phyloP scores from a whole-genome alignment of 352 stramenopile species.

The Globisporangium paroecandrum region DNA sequence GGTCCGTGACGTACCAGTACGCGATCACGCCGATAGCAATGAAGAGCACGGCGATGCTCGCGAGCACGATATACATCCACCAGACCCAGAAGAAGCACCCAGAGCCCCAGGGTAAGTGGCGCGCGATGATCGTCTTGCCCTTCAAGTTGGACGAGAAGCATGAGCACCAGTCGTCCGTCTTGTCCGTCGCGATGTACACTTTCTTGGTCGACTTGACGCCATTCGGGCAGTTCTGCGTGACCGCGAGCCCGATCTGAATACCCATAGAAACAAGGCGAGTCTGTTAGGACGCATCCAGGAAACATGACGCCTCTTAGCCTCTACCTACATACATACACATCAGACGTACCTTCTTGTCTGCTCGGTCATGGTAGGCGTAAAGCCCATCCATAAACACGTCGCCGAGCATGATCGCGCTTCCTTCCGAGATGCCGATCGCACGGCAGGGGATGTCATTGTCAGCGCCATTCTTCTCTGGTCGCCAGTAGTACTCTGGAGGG shows the following conservation, averaged over 20 bases:
- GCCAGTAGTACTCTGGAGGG: constrained; percentile 80
- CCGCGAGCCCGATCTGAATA: constrained; percentile 47
- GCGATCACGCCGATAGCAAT: constrained; percentile 50
- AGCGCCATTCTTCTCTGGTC: constrained; percentile 70
- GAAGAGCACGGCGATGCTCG: constrained; percentile 50
- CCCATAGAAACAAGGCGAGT: neutral
- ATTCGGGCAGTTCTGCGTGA: constrained; percentile 79
- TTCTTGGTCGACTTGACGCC: constrained; percentile 73
- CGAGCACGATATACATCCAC: constrained; percentile 84
- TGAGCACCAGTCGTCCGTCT: constrained; percentile 52
- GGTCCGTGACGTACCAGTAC: constrained; percentile 56
- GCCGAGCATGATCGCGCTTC: constrained; percentile 61
- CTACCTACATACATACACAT: neutral
- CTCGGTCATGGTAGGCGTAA: constrained; percentile 74
- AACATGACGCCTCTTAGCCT: too few species aligned
- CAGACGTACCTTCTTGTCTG: constrained; percentile 30
- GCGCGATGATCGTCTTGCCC: constrained; percentile 50
- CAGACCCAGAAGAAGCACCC: constrained; percentile 83
- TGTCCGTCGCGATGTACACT: constrained; percentile 36
- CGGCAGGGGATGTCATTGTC: constrained; percentile 53
- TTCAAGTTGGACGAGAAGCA: constrained; percentile 70
- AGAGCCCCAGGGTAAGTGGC: constrained; percentile 53
- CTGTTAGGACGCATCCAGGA: neutral
- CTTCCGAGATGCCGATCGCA: constrained; percentile 76
- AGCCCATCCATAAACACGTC: constrained; percentile 86